Evolutionary conservation across 805 yeast genomes (phyloP), one percentile per base, ranked within the genome.

Genomic region (Yarrowia divulgata): DNA sequence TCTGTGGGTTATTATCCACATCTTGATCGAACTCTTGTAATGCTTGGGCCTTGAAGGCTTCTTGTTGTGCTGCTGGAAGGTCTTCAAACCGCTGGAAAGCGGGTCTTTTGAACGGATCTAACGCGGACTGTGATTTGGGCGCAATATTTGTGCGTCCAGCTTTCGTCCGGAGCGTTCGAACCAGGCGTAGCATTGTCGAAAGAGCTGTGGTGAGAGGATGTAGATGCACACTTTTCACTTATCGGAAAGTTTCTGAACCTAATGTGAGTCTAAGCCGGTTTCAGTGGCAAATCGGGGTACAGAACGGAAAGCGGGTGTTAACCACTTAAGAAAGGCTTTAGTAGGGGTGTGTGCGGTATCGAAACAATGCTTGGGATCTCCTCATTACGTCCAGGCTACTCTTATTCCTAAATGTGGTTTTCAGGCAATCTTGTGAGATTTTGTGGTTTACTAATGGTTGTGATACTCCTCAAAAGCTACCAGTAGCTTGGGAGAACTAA

Each of bases 211-310:
- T 19, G 60, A 37, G n/a, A 39, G 18, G 4, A 13, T 37, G 35
- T 50, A 39, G 45, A 54, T 37, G 60, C 60, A 54, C 45, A 54
- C 60, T 54, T 54, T 54, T 54, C 60, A 54, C 60, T 54, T 54
- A 54, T 54, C 60, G 19, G 60, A 54, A 39, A 54, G 60, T 54
- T 54, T 54, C 23, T 9, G 9, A 54, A 54, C 60, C 12, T 37
- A 12, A 54, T 6, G 14, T 8, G 37, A n/a, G 19, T 3, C 29
- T 3, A 18, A 35, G 1, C 2, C 9, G 6, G 12, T 4, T 8
- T 18, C 29, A n/a, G 39, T 50, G 57, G 40, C 57, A 34, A 34
- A 50, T 6, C 18, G 34, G 50, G 34, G 9, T 45, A 4, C 29
- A 23, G 29, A 23, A 23, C 29, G 29, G 29, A 23, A 23, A 23